Evolutionary conservation across 1,284 basidiomycete species (phyloP).

Genomic region (Trametes sp.): DNA sequence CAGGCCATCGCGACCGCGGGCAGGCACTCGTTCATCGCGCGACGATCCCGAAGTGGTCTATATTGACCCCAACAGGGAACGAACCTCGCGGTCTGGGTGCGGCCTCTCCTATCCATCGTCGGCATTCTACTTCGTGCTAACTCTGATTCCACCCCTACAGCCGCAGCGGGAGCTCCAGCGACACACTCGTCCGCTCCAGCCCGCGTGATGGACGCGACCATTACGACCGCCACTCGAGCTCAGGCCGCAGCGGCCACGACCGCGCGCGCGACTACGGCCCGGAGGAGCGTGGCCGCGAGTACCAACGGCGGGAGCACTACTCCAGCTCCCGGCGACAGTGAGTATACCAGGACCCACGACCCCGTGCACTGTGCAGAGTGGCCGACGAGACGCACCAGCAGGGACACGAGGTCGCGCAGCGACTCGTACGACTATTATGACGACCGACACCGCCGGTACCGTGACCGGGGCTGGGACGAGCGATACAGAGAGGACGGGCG

Average conservation of each 20-base stretch:
- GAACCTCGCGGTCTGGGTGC: constrained; percentile 23
- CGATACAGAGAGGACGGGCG: constrained; percentile 7
- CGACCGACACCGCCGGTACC: constrained; percentile 11
- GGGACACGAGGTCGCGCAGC: constrained; percentile 15
- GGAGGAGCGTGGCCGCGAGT: constrained; percentile 19
- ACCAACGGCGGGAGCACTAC: constrained; percentile 15
- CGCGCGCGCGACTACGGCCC: constrained; percentile 14
- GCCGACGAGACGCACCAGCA: constrained; percentile 14
- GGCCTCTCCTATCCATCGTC: background rate
- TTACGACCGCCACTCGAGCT: constrained; percentile 22
- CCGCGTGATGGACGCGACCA: constrained; percentile 12
- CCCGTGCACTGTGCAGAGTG: background rate
- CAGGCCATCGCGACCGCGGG: constrained; percentile 28
- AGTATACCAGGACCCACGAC: constrained; percentile 17
- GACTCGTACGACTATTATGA: constrained; percentile 17
- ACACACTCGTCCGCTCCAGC: constrained; percentile 27
- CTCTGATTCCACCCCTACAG: background rate
- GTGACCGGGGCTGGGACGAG: constrained; percentile 16
- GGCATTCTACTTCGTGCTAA: background rate
- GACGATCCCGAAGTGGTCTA: constrained; percentile 14
- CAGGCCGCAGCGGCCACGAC: constrained; percentile 18
- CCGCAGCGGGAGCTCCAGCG: constrained; percentile 27
- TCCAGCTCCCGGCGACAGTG: constrained; percentile 14
- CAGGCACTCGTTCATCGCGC: constrained; percentile 24
- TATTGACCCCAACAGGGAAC: constrained; percentile 25